Conservation (phyloP, 768 basidiomycete species). For the Peribolospora kevripleyi region DNA sequence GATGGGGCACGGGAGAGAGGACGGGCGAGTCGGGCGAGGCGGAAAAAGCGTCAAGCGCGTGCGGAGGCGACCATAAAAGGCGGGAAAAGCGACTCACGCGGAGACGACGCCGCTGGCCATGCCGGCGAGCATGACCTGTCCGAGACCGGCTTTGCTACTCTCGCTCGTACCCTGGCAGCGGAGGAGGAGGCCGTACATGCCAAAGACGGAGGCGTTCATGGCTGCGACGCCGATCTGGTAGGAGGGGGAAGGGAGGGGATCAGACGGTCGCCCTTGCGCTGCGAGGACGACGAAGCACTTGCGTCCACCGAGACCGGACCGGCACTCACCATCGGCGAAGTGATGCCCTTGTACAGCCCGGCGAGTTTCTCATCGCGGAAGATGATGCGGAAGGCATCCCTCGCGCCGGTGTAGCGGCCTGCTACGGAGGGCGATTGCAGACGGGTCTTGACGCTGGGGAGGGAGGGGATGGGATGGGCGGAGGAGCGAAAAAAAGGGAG, state of each 20-base stretch:
- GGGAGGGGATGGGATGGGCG: not conserved
- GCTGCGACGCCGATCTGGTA: conserved; percentile 40
- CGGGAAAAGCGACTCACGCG: conserved; percentile 32
- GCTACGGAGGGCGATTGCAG: conserved; percentile 31
- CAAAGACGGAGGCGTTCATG: conserved; percentile 68
- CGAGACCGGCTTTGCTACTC: conserved; percentile 33
- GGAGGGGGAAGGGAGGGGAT: not conserved
- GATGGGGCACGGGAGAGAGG: not conserved
- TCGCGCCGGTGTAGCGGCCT: conserved; percentile 31
- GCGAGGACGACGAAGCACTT: not conserved
- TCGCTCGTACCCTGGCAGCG: conserved; percentile 33
- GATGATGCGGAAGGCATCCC: conserved; percentile 43
- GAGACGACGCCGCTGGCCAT: conserved; percentile 53
- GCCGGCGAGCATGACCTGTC: conserved; percentile 53
- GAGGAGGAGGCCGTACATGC: conserved; percentile 58
- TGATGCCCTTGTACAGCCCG: conserved; percentile 47
- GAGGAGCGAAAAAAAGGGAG: not conserved
- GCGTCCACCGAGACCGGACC: not conserved
- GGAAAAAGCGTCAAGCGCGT: not conserved
- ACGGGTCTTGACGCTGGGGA: conserved; percentile 43
- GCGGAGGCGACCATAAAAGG: not conserved
- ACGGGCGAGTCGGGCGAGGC: not conserved
- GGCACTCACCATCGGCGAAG: conserved; percentile 46
- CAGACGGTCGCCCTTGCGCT: not conserved
- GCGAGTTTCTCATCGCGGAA: conserved; percentile 39